Percentiles rank a stretch among this genome's conserved stretches.
These are phyloP conservation scores for Auxenochlorella pyrenoidosa DNA, from an alignment of 139 green algal species.

Conservation along the genomic window DNA sequence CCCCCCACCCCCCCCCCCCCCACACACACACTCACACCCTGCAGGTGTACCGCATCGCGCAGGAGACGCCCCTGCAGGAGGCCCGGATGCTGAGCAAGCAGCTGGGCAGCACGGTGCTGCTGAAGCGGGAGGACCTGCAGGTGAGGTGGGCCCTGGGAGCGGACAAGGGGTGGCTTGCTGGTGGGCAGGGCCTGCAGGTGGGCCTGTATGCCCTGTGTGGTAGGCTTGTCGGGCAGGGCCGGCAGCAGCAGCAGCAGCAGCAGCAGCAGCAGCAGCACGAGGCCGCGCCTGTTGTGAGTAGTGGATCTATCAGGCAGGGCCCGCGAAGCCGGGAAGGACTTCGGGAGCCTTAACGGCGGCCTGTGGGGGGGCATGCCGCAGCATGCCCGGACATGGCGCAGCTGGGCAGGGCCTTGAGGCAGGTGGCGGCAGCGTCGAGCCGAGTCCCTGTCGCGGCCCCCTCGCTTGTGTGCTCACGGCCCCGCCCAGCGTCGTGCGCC, in stretches of 20 bases:
- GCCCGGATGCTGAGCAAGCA: constrained; percentile 81
- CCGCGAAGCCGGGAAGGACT: not conserved
- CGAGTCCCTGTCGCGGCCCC: not conserved
- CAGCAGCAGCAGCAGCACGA: too few relatives aligned
- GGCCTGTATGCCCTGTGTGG: too few relatives aligned
- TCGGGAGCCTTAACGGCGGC: not conserved
- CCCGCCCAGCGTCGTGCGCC: not conserved
- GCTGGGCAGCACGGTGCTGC: constrained; percentile 68
- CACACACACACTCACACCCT: too few relatives aligned
- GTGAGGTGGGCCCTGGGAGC: not conserved
- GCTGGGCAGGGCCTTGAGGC: too few relatives aligned
- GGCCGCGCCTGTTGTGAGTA: too few relatives aligned
- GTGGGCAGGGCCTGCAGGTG: too few relatives aligned
- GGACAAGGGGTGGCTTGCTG: too few relatives aligned
- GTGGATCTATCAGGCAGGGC: not conserved
- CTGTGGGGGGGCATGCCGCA: too few relatives aligned
- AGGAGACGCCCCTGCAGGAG: constrained; percentile 84
- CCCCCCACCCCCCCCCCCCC: not conserved
- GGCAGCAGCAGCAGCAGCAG: too few relatives aligned
- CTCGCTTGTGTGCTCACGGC: not conserved
- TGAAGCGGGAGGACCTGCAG: constrained; percentile 95
- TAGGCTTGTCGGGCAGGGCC: too few relatives aligned
- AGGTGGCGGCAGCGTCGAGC: too few relatives aligned
- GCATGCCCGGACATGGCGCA: too few relatives aligned
- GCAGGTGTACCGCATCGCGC: constrained; percentile 92